Conservation (phyloP, 1,284 basidiomycete species). For the Cryptococcus deneoformans region DNA sequence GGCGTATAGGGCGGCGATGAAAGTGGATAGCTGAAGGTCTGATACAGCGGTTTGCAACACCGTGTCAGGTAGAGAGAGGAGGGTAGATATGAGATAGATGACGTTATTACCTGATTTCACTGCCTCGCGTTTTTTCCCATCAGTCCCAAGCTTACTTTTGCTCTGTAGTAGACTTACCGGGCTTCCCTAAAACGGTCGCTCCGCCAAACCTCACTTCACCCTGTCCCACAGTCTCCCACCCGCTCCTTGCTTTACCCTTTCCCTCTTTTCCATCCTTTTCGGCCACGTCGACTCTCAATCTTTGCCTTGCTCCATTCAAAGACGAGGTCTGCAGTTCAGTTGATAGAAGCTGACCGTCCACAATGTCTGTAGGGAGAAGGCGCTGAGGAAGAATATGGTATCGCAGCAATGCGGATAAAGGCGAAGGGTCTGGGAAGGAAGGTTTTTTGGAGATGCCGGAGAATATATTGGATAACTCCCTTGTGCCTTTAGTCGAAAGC, state of each 20-base stretch:
- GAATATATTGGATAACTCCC: neutral
- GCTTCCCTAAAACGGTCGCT: slow-evolving; percentile 72
- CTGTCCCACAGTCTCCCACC: slow-evolving; percentile 40
- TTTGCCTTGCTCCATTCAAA: slow-evolving; percentile 67
- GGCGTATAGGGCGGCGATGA: slow-evolving; percentile 84
- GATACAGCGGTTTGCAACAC: slow-evolving; percentile 79
- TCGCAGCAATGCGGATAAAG: slow-evolving; percentile 41
- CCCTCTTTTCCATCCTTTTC: slow-evolving; percentile 53
- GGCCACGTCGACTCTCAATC: slow-evolving; percentile 56
- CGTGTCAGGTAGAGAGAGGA: slow-evolving; percentile 77
- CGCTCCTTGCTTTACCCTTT: slow-evolving; percentile 30
- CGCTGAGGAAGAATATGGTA: slow-evolving; percentile 87
- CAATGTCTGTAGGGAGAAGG: slow-evolving; percentile 66
- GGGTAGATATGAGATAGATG: slow-evolving; percentile 85
- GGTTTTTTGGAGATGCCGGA: neutral
- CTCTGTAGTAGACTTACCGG: slow-evolving; percentile 54
- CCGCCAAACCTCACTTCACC: slow-evolving; percentile 78
- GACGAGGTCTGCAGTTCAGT: slow-evolving; percentile 70
- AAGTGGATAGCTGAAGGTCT: slow-evolving; percentile 77
- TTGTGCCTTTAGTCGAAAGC: slow-evolving; percentile 10
- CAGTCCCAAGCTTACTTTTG: neutral
- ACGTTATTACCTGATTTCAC: slow-evolving; percentile 72
- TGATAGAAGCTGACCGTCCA: slow-evolving; percentile 69
- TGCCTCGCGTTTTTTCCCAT: slow-evolving; percentile 29
- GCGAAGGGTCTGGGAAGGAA: slow-evolving; percentile 30